Evolutionary conservation across 352 stramenopile species (phyloP).

Genomic region (Globisporangium nagaii): DNA sequence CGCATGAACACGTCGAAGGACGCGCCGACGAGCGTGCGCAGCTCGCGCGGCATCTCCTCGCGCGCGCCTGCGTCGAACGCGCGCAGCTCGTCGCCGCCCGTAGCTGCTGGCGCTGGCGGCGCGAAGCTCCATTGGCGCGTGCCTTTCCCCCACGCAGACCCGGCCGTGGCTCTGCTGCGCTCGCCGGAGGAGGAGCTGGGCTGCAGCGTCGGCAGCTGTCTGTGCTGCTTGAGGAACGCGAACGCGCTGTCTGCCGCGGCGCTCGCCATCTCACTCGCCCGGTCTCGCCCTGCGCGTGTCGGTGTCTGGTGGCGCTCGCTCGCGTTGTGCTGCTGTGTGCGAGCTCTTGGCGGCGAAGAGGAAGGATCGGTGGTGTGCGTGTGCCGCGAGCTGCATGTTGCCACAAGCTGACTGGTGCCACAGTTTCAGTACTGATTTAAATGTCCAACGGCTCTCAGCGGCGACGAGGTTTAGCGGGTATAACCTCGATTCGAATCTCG

Average conservation of each 20-base stretch:
- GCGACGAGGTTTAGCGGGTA: too few relatives aligned
- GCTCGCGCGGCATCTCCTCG: constrained; percentile 43
- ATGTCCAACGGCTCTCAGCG: too few relatives aligned
- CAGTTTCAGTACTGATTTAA: too few relatives aligned
- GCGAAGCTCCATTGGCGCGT: constrained; percentile 29
- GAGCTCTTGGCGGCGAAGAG: too few relatives aligned
- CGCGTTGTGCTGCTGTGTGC: too few relatives aligned
- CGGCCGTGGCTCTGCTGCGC: constrained; percentile 15
- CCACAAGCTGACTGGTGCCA: too few relatives aligned
- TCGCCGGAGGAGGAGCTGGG: not conserved
- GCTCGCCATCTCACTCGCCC: constrained; percentile 2
- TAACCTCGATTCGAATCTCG: too few relatives aligned
- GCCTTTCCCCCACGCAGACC: constrained; percentile 49
- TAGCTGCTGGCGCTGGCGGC: not conserved
- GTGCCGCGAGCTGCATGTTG: too few relatives aligned
- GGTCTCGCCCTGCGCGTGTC: too few relatives aligned
- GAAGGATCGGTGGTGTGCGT: too few relatives aligned
- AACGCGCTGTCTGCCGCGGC: constrained; percentile 6
- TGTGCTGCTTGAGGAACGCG: constrained; percentile 11
- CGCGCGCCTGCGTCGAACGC: constrained; percentile 9
- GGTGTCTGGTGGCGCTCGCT: too few relatives aligned
- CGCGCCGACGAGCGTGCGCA: constrained; percentile 46
- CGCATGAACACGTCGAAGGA: constrained; percentile 60
- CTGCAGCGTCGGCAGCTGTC: constrained; percentile 2
- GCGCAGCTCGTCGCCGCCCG: not conserved